Conservation (phyloP, 441 rosid genomes). For the Jatropha multifida region DNA sequence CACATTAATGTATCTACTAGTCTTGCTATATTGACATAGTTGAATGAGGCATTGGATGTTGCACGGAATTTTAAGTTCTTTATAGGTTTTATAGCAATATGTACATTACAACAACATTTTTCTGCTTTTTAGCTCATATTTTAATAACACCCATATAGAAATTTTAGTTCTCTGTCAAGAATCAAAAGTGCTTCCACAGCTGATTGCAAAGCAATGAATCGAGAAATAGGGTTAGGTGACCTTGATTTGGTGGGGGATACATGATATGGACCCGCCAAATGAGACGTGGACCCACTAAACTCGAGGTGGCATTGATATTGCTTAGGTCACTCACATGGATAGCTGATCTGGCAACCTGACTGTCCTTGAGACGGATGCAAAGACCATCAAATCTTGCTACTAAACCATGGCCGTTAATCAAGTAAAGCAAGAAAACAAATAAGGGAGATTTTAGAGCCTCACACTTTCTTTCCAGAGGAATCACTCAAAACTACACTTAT, state of each 20-base stretch:
- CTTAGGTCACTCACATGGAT: neutral
- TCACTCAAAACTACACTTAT: slow-evolving; percentile 13
- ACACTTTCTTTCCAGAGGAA: slow-evolving; percentile 30
- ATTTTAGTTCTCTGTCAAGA: neutral
- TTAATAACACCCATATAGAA: neutral
- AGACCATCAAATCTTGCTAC: slow-evolving; percentile 22
- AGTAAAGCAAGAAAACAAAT: slow-evolving; percentile 8
- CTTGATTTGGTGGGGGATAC: slow-evolving; percentile 2
- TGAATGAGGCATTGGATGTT: neutral
- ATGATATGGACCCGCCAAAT: neutral
- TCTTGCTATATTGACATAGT: neutral
- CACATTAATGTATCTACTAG: neutral
- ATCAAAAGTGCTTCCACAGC: neutral
- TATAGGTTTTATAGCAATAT: no score
- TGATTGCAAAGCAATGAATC: neutral
- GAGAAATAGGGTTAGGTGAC: neutral
- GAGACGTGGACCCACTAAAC: slow-evolving; percentile 5
- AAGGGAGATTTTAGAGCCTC: slow-evolving; percentile 31
- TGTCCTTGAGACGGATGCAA: slow-evolving; percentile 19
- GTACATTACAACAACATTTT: neutral
- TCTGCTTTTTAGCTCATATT: neutral
- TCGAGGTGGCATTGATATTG: slow-evolving; percentile 12
- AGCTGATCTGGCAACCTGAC: slow-evolving; percentile 26
- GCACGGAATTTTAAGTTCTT: neutral
- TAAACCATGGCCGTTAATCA: slow-evolving; percentile 32